phyloP scores from a whole-genome alignment of 1,284 basidiomycete species.

The Chondrostereum purpureum region DNA sequence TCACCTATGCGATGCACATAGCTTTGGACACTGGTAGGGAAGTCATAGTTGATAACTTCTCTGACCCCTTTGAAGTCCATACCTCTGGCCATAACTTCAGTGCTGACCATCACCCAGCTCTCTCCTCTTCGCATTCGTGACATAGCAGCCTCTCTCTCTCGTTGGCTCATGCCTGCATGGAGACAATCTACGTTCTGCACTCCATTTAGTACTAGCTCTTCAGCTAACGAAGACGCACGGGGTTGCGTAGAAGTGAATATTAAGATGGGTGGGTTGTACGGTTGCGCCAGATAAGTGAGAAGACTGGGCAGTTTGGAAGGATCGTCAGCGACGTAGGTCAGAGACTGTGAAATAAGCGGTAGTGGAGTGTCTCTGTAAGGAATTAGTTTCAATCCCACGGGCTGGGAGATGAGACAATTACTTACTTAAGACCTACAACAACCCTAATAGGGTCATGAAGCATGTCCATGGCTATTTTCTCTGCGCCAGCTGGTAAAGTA shows the following conservation, averaged over 20 bases:
- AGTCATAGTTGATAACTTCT: constrained; percentile 96
- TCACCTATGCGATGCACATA: constrained; percentile 92
- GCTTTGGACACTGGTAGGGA: constrained; percentile 88
- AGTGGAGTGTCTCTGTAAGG: constrained; percentile 74
- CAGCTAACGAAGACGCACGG: constrained; percentile 84
- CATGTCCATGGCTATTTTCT: constrained; percentile 83
- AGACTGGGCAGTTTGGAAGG: constrained; percentile 88
- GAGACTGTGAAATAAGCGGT: constrained; percentile 78
- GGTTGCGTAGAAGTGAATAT: constrained; percentile 93
- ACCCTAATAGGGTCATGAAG: constrained; percentile 80
- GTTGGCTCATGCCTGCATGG: constrained; percentile 83
- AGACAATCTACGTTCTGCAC: constrained; percentile 88
- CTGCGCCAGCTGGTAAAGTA: constrained; percentile 85
- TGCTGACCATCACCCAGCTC: constrained; percentile 90
- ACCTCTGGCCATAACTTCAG: constrained; percentile 93
- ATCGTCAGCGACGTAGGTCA: constrained; percentile 91
- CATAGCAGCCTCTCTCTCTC: constrained; percentile 83
- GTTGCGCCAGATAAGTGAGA: constrained; percentile 70
- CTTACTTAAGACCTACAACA: constrained; percentile 91
- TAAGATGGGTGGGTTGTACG: constrained; percentile 88
- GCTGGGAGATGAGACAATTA: constrained; percentile 13
- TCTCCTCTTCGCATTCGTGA: constrained; percentile 81
- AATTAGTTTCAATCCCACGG: constrained; percentile 3
- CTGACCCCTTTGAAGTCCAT: constrained; percentile 97
- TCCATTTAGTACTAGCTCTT: constrained; percentile 79